These are phyloP conservation scores for Monilinia polystroma DNA, from an alignment of 2,329 filamentous ascomycete genomes.

Conservation along the genomic window DNA sequence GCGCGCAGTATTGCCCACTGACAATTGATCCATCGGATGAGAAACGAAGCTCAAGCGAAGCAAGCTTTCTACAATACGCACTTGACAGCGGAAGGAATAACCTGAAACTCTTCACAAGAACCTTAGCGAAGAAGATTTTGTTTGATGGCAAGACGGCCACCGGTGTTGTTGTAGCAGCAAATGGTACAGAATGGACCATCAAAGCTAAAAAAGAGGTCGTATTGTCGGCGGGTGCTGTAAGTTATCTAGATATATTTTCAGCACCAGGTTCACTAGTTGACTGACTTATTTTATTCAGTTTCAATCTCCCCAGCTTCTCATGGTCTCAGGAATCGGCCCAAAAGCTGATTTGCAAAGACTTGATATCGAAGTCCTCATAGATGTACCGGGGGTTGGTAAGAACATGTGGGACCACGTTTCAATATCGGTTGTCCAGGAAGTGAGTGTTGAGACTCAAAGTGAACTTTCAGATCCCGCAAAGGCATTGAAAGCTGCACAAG, in stretches of 20 bases:
- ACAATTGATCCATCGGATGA: constrained; percentile 4
- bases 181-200: constrained; percentile 9
- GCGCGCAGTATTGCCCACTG: constrained; percentile 9
- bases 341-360: not conserved
- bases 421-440: constrained; percentile 2
- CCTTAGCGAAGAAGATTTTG: constrained; percentile 16
- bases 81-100: constrained; percentile 5
- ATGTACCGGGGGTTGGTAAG: constrained; percentile 1
- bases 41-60: constrained; percentile 10
- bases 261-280: not conserved
- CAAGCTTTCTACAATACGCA: constrained; percentile 17
- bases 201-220: constrained; percentile 11
- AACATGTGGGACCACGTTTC: constrained; percentile 15
- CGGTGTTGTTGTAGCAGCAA: constrained; percentile 2
- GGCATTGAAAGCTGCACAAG: constrained; percentile 12
- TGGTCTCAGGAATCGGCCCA: constrained; percentile 13
- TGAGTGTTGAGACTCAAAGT: constrained; percentile 8
- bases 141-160: constrained; percentile 7
- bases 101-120: constrained; percentile 6
- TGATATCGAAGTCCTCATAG: not conserved
- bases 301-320: constrained; percentile 18
- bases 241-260: not conserved
- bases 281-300: constrained; percentile 9
- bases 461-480: not conserved
- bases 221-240: constrained; percentile 12